Base-by-base conservation (phyloP, 1,284 basidiomycete species). In the Heterobasidion occidentale region DNA sequence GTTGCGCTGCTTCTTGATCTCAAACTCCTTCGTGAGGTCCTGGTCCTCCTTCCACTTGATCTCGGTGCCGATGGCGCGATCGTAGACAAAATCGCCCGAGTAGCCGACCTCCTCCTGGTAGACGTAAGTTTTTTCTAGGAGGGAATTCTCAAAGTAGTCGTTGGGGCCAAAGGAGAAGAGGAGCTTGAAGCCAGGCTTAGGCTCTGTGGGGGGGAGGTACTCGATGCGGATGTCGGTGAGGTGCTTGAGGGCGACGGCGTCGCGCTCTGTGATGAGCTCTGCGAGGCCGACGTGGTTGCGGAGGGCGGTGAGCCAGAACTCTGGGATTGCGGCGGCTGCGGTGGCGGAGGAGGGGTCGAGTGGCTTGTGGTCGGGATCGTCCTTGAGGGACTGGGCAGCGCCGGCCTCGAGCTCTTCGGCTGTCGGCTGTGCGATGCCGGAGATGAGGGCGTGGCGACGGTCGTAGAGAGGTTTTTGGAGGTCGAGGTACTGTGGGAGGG, bases 1-100 rank as follows among this genome's bases (percentile, higher is more conserved):
- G 79, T 98, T 98, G 66, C 95, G 80, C 76, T 98, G 96, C 80
- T 98, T 98, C 84, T 98, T 98, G 71, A 98, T 95, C 78, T 98
- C 96, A 65, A 94, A 89, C 77, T 93, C 92, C 77, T 95, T 94
- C 55, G 95, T 98, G 59, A 98, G 78, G 75, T 99, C 93, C 78
- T 96, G 96, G 66, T 97, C 96, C 71, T 94, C 94, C 77, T 96
- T 97, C 96, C 96, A 98, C 70, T 89, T 86, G 74, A 99, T 95
- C 68, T 88, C 82, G 57, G 86, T 88, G 17, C 94, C 95, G 67
- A 91, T 85, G 56, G 95, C 93, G 62, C 85, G 88, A 78, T 97
- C 94, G 73, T 96, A 98, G 56, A 96, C 86, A 67, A 96, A 95
- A 76, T 98, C 95, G 63, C 95, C 95, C 36, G 86, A 82, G 74